Evolutionary conservation across 306 rosid genomes (phyloP).

Genomic region (Gleditsia sinensis): DNA sequence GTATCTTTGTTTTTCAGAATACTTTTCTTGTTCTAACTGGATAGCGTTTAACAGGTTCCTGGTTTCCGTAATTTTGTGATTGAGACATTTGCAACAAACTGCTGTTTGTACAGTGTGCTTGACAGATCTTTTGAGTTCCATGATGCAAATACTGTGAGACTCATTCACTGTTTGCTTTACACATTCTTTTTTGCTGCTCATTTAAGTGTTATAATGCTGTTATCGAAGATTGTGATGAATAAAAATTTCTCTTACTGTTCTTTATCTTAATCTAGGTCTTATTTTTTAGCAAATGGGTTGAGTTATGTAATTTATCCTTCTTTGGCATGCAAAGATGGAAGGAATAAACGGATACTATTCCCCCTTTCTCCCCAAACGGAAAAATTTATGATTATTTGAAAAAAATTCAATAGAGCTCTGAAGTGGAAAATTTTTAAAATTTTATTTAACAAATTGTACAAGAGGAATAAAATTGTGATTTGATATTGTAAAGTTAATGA

Average conservation of each 20-base stretch:
- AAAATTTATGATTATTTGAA: background rate
- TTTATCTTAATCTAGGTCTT: background rate
- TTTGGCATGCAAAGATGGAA: background rate
- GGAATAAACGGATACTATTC: background rate
- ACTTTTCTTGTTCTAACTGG: conserved; percentile 22
- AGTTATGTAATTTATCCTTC: background rate
- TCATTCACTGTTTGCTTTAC: conserved; percentile 20
- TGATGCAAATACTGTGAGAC: conserved; percentile 93
- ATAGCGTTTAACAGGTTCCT: conserved; percentile 67
- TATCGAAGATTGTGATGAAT: background rate
- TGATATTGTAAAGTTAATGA: too few relatives aligned
- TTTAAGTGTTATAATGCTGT: conserved; percentile 13
- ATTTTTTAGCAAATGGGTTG: background rate
- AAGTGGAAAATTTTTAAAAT: too few relatives aligned
- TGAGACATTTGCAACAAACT: conserved; percentile 80
- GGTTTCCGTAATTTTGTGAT: conserved; percentile 86
- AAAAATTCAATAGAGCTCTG: too few relatives aligned
- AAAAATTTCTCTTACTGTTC: background rate
- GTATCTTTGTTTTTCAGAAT: conserved; percentile 15
- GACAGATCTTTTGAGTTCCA: conserved; percentile 88
- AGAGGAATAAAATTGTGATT: too few relatives aligned
- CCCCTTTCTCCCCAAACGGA: background rate
- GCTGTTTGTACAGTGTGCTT: conserved; percentile 92
- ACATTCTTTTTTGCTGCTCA: background rate
- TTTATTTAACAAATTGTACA: too few relatives aligned